Percentiles rank a stretch among this genome's conserved stretches.
phyloP scores from a whole-genome alignment of 441 rosid species.

The Raphanus hybrid region DNA sequence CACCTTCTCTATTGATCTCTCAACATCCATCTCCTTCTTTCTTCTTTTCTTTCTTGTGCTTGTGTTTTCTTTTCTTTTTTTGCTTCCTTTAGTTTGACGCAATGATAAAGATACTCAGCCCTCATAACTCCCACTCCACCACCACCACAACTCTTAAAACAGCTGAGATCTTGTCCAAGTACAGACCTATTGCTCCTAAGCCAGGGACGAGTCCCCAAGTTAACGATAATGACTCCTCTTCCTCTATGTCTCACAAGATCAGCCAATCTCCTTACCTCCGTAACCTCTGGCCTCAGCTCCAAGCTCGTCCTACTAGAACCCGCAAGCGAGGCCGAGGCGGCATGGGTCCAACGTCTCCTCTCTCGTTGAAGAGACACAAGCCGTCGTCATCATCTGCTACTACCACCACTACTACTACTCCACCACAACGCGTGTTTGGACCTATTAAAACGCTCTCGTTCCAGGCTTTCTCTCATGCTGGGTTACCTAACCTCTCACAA shows the following conservation, averaged over 20 bases:
- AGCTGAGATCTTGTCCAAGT: slow-evolving; percentile 91
- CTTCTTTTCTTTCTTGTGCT: slow-evolving; percentile 5
- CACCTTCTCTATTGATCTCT: slow-evolving; percentile 27
- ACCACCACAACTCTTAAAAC: slow-evolving; percentile 66
- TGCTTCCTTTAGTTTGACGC: neutral
- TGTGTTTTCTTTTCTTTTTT: neutral
- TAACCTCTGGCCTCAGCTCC: slow-evolving; percentile 83
- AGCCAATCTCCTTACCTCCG: slow-evolving; percentile 77
- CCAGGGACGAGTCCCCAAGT: slow-evolving; percentile 55
- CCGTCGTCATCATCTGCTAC: slow-evolving; percentile 39
- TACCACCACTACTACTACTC: slow-evolving; percentile 26
- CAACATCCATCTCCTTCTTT: slow-evolving; percentile 12
- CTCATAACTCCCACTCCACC: slow-evolving; percentile 49
- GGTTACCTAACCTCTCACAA: slow-evolving; percentile 28
- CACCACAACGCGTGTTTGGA: slow-evolving; percentile 41
- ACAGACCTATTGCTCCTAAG: slow-evolving; percentile 91
- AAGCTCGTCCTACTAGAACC: slow-evolving; percentile 83
- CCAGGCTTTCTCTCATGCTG: slow-evolving; percentile 53
- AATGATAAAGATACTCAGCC: slow-evolving; percentile 81
- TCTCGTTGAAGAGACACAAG: slow-evolving; percentile 58
- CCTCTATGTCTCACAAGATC: slow-evolving; percentile 68
- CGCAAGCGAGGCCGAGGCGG: slow-evolving; percentile 84
- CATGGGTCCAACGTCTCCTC: slow-evolving; percentile 53
- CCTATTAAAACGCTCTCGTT: slow-evolving; percentile 45
- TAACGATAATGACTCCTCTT: slow-evolving; percentile 44